Evolutionary conservation across 1,284 basidiomycete species (phyloP), one percentile per base, ranked within the genome.

Genomic region (Apiotrichum siamense): DNA sequence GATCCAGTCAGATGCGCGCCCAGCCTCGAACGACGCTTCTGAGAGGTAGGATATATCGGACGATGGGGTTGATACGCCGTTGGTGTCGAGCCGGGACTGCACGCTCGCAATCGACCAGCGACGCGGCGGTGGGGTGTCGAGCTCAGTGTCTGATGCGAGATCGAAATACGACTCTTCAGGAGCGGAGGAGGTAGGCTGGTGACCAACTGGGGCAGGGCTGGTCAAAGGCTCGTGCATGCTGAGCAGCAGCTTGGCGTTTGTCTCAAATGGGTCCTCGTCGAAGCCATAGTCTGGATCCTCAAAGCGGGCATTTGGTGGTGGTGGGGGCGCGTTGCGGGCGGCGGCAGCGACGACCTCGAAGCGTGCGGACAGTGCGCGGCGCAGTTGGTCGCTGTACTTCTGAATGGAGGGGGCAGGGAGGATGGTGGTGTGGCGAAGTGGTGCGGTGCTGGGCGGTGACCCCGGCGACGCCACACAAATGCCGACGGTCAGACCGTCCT

Each of bases 201-300:
- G 7, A n/a, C 33, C 11, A 21, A 4, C 17, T 25, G 7, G 25
- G 39, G 11, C 15, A 18, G 41, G 18, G 37, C n/a, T 40, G 27
- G 29, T 24, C 25, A 26, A 42, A 20, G 23, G 35, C 27, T 21
- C 6, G 12, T 31, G 18, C 17, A 47, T 21, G 37, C 35, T 38
- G 7, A 51, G 25, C 20, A 57, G 46, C 3, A 57, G 47, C 12
- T 44, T 38, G 0, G 56, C 56, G 3, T 43, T 46, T 0, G 52
- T 54, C 44, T 57, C 56, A 33, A 57, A 57, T 12, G 56, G 57
- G 47, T 58, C 36, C 47, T 58, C 57, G 47, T 58, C 57, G 50
- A 50, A 55, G 1, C 57, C 52, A 33, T 58, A 54, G 41, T 58
- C 57, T 35, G 53, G 47, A 47, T 58, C 57, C 20, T 49, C 31